Percentiles rank a stretch among this genome's conserved stretches.
These are phyloP conservation scores for rapeseed (Brassica napus) DNA, from an alignment of 345 rosid species.

Conservation along the genomic window Da-Ae NC_063442.1:37284001-37284500, in stretches of 20 bases:
- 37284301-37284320: too few species aligned
- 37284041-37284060: neutral
- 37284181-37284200: too few species aligned
- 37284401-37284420: slow-evolving; percentile 95
- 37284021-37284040: slow-evolving; percentile 55
- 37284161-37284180: slow-evolving; percentile 9
- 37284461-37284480: slow-evolving; percentile 78
- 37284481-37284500: slow-evolving; percentile 70
- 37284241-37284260: too few species aligned
- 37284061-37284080: neutral
- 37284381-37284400: slow-evolving; percentile 85
- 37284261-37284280: too few species aligned
- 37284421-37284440: slow-evolving; percentile 92
- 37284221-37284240: slow-evolving; percentile 62
- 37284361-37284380: slow-evolving; percentile 65
- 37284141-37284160: slow-evolving; percentile 10
- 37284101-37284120: slow-evolving; percentile 36
- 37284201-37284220: too few species aligned
- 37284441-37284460: slow-evolving; percentile 85
- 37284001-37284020: slow-evolving; percentile 83
- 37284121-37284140: neutral
- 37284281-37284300: too few species aligned
- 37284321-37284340: neutral
- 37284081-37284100: neutral
- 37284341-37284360: neutral